Percentiles rank a stretch among this genome's conserved stretches.
Evolutionary conservation across 1,284 basidiomycete genomes (phyloP).

Genomic region (Erythrobasidium hasegawianum): DNA sequence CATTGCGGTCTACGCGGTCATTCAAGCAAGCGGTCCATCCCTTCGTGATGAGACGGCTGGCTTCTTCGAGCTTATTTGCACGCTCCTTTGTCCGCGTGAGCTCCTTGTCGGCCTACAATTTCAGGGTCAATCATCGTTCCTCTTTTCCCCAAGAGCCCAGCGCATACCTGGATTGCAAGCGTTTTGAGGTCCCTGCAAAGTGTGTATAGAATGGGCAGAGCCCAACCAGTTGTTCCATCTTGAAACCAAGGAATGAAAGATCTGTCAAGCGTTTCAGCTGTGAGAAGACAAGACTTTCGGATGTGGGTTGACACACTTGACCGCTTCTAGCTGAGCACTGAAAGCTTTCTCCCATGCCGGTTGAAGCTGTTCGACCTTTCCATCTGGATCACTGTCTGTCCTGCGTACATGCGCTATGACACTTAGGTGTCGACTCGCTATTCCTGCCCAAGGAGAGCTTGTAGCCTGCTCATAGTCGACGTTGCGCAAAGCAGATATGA

Average conservation of each 20-base stretch:
- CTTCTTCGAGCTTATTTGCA: conserved; percentile 78
- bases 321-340: conserved; percentile 22
- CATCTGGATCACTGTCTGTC: neutral
- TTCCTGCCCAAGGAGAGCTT: neutral
- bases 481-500: neutral
- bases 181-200: conserved; percentile 40
- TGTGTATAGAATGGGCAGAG: conserved; percentile 40
- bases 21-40: conserved; percentile 86
- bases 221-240: conserved; percentile 39
- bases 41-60: conserved; percentile 83
- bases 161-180: conserved; percentile 37
- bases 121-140: too few relatives aligned
- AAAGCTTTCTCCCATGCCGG: conserved; percentile 14
- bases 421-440: neutral
- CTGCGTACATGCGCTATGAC: neutral
- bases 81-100: conserved; percentile 49
- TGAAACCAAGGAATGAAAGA: conserved; percentile 40
- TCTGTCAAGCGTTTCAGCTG: conserved; percentile 17
- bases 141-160: too few relatives aligned
- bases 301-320: conserved; percentile 13
- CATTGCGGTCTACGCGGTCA: conserved; percentile 62
- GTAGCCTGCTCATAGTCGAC: neutral
- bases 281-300: neutral
- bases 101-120: conserved; percentile 29
- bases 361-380: neutral